phyloP scores from a whole-genome alignment of 768 basidiomycete species.

The Favolaschia claudopus region DNA sequence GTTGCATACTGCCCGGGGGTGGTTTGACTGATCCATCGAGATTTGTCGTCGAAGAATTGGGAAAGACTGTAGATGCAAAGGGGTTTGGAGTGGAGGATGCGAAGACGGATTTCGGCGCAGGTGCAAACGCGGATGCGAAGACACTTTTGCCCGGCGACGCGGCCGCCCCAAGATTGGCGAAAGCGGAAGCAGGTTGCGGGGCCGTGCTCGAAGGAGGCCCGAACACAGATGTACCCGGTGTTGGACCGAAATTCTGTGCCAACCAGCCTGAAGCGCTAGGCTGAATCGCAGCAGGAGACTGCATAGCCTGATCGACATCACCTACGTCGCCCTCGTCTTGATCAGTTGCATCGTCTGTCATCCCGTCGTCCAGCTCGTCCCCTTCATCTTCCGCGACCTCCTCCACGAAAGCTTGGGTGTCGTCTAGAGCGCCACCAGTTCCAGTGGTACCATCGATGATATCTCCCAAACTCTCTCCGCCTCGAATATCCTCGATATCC shows the following conservation, averaged over 20 bases:
- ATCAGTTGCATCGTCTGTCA: neutral
- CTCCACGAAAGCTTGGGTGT: constrained; percentile 33
- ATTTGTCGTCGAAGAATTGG: neutral
- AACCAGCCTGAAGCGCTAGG: constrained; percentile 18
- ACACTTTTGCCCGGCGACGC: constrained; percentile 39
- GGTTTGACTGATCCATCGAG: neutral
- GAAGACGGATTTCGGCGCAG: constrained; percentile 38
- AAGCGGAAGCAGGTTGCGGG: constrained; percentile 42
- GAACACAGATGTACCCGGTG: constrained; percentile 24
- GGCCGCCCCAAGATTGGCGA: constrained; percentile 46
- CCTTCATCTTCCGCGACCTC: constrained; percentile 31
- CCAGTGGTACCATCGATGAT: constrained; percentile 71
- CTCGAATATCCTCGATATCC: constrained; percentile 72
- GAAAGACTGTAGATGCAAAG: constrained; percentile 1
- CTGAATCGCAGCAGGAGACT: constrained; percentile 6
- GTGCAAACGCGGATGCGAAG: constrained; percentile 45
- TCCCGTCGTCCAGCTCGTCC: constrained; percentile 2
- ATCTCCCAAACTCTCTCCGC: constrained; percentile 61
- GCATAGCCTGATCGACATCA: constrained; percentile 15
- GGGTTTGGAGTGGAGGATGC: constrained; percentile 13
- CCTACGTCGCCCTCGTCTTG: constrained; percentile 11
- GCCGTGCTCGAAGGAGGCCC: constrained; percentile 21
- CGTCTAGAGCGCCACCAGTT: constrained; percentile 26
- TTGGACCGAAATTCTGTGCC: constrained; percentile 15
- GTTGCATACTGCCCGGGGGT: neutral